A percentile compares a stretch with the other conserved stretches of the same genome.
Conservation (phyloP, 2,329 filamentous ascomycete species). For the Aspergillus tamarii region DNA sequence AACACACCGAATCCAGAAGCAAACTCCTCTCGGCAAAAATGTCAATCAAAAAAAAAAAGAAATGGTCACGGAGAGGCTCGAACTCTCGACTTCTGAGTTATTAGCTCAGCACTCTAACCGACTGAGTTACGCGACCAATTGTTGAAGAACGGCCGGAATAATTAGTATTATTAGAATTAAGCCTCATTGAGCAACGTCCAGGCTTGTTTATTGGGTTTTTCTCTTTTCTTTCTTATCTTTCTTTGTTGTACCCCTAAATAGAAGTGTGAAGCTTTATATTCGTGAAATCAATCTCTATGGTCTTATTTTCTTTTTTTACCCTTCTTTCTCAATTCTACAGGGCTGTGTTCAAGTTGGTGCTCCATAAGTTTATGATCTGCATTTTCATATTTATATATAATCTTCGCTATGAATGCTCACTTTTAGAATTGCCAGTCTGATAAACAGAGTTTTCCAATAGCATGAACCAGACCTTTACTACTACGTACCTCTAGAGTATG, state of each 20-base stretch:
- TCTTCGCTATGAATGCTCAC: no score
- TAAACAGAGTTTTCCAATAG: fast-evolving
- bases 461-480: no score
- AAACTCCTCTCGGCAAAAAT: no score
- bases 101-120: not conserved
- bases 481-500: no score
- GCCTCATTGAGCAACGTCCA: fast-evolving
- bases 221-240: no score
- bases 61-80: not conserved
- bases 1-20: no score
- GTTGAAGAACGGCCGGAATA: not conserved
- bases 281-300: not conserved
- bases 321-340: not conserved
- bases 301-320: not conserved
- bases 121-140: not conserved
- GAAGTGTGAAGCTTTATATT: not conserved
- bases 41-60: not conserved
- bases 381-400: no score
- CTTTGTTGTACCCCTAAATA: not conserved
- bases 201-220: no score
- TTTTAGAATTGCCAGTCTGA: no score
- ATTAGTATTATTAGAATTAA: no score
- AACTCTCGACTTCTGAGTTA: not conserved
- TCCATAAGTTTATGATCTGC: not conserved
- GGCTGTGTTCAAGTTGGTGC: not conserved